Evolutionary conservation across 495 filamentous ascomycete genomes (phyloP).

Genomic region (Stereocaulon alpinum): DNA sequence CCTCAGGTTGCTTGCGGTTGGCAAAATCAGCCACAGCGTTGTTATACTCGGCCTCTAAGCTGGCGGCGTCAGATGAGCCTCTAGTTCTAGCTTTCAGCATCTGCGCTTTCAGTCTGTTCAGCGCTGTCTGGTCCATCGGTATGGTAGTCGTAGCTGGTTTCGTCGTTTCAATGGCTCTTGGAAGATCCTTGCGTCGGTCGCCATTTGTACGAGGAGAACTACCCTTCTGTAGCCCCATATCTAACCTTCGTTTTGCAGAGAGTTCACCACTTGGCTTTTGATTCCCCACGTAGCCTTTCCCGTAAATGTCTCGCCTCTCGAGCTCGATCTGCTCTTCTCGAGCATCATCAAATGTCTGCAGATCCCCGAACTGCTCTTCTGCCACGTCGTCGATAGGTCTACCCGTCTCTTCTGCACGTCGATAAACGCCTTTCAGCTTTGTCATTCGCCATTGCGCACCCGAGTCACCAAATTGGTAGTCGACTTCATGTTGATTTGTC

Average conservation of each 20-base stretch:
- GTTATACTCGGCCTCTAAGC: constrained; percentile 81
- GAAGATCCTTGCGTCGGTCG: constrained; percentile 31
- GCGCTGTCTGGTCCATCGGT: constrained; percentile 57
- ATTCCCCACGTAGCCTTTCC: constrained; percentile 75
- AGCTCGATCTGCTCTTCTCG: constrained; percentile 91
- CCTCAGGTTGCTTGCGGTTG: constrained; percentile 50
- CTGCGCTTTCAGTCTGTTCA: constrained; percentile 86
- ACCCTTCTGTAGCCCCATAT: constrained; percentile 35
- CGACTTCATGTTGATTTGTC: constrained; percentile 51
- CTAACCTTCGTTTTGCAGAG: constrained; percentile 60
- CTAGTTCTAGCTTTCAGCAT: constrained; percentile 89
- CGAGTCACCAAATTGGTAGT: constrained; percentile 81
- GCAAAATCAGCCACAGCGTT: constrained; percentile 49
- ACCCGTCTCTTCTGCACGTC: constrained; percentile 62
- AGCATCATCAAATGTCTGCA: constrained; percentile 84
- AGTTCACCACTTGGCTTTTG: constrained; percentile 83
- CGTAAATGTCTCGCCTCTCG: constrained; percentile 75
- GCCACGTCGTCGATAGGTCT: constrained; percentile 69
- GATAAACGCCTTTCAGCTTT: constrained; percentile 78
- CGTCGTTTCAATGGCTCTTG: constrained; percentile 34
- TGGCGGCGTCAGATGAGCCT: constrained; percentile 56
- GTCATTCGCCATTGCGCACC: constrained; percentile 95
- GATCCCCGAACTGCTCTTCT: constrained; percentile 64
- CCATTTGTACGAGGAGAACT: constrained; percentile 21
- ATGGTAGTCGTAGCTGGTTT: constrained; percentile 33